Evolutionary conservation across 2,329 filamentous ascomycete genomes (phyloP), one percentile per base, ranked within the genome.

Genomic region (Cryphonectria carpinicola): DNA sequence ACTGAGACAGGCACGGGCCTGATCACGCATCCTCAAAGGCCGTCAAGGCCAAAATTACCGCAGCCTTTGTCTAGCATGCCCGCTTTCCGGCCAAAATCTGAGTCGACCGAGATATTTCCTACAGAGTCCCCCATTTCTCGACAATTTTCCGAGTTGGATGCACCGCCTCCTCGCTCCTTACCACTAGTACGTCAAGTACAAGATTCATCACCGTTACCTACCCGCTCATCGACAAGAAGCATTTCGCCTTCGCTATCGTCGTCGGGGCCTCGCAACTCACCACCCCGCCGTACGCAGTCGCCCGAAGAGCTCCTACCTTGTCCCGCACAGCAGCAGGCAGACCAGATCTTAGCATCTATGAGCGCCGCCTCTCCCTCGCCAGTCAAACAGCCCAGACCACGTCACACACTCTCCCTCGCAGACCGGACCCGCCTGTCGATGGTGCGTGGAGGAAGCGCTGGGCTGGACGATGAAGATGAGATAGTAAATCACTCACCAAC

Each of bases 381-480:
- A 0, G 77, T 81, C 60, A 90, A 89, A 74, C 78, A 77, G 19
- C 52, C 74, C 2, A 86, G 83, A 70, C 81, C 82, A 0, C 84
- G 88, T 0, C 88, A 88, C 66, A 86, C 85, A 0, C 80, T 91
- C 11, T 90, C 91, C 0, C 85, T 96, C 0, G 87, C 91, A 4
- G 94, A 97, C 77, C 91, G 94, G 64, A 97, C 95, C 0, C 89
- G 92, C 25, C 85, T 94, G 68, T 94, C 93, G 25, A 95, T 97
- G 90, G 89, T 90, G 0, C 85, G 89, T 3, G 83, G 88, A 63
- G 86, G 88, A 1, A 80, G 79, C 22, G 76, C 75, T 4, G 64
- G 64, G 25, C 39, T 67, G 28, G 73, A 77, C 46, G 74, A 76
- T 13, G 68, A 74, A 1, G 73, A 75, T 17, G 74, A 76, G n/a